Conservation (phyloP, 2,329 filamentous ascomycete species). For the Diatrype stigma region DNA sequence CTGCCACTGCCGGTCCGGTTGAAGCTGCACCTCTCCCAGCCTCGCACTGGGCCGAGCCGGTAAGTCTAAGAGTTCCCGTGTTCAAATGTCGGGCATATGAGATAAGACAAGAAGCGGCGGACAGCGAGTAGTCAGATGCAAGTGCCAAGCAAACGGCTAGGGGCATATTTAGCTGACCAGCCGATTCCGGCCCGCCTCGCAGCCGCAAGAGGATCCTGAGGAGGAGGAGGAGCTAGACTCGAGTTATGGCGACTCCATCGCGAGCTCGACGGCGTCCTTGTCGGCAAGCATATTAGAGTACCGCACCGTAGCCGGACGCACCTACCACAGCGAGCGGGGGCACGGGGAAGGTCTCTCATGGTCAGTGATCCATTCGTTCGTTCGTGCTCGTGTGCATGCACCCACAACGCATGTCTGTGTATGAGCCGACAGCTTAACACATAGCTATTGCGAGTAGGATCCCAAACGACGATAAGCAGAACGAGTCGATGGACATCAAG, state of each 20-base stretch:
- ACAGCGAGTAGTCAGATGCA: no score
- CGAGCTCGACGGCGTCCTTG: constrained; percentile 22
- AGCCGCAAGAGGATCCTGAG: background rate
- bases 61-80: background rate
- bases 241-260: background rate
- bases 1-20: background rate
- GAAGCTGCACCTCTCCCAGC: constrained; percentile 1
- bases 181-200: constrained; percentile 10
- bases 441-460: constrained; percentile 18
- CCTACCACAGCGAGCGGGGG: constrained; percentile 20
- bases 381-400: no score
- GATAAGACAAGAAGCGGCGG: constrained; percentile 15
- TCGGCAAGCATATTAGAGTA: constrained; percentile 27
- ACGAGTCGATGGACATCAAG: constrained; percentile 20
- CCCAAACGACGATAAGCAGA: constrained; percentile 21
- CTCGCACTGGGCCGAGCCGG: constrained; percentile 13
- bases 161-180: background rate
- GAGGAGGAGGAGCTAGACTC: background rate
- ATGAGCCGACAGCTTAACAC: constrained; percentile 9
- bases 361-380: no score
- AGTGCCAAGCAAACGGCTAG: no score
- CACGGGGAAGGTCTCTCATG: background rate
- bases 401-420: background rate
- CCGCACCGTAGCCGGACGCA: constrained; percentile 25
- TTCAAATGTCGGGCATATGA: constrained; percentile 7